These are phyloP conservation scores for Malania oleifera DNA, from an alignment of 164 flowering plant species.

Conservation along the genomic window DNA sequence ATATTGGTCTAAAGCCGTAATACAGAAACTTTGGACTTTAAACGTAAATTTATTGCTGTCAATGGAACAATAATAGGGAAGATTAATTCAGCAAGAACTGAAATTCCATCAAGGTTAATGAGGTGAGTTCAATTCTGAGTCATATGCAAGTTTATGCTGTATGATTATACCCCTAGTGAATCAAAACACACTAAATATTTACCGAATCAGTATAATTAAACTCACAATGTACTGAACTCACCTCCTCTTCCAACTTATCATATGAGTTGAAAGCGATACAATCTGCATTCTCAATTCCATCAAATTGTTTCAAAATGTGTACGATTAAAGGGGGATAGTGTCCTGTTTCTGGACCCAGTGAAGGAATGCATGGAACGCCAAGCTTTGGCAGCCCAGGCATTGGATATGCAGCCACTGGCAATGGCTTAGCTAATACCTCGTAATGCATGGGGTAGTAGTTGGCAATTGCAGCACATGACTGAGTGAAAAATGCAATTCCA, in stretches of 20 bases:
- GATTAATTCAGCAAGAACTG: too few relatives aligned
- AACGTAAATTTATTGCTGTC: too few relatives aligned
- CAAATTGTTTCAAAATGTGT: neutral
- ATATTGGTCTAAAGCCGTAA: neutral
- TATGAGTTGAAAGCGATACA: neutral
- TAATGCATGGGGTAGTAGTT: neutral
- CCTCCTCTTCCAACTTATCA: slow-evolving; percentile 2
- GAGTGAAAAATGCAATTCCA: neutral
- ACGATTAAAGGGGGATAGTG: neutral
- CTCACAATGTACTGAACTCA: neutral
- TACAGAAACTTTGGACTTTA: too few relatives aligned
- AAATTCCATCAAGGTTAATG: too few relatives aligned
- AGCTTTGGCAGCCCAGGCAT: neutral
- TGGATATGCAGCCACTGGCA: neutral
- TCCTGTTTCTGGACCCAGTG: neutral
- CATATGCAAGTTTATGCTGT: too few relatives aligned
- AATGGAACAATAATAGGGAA: too few relatives aligned
- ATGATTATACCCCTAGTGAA: neutral
- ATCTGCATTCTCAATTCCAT: neutral
- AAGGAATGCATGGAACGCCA: neutral
- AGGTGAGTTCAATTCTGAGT: too few relatives aligned
- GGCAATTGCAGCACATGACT: slow-evolving; percentile 1
- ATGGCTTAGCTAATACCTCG: neutral
- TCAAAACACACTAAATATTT: too few relatives aligned
- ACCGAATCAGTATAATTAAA: too few relatives aligned